Evolutionary conservation across 1,284 basidiomycete genomes (phyloP).

Genomic region (Ustilago hordei): DNA sequence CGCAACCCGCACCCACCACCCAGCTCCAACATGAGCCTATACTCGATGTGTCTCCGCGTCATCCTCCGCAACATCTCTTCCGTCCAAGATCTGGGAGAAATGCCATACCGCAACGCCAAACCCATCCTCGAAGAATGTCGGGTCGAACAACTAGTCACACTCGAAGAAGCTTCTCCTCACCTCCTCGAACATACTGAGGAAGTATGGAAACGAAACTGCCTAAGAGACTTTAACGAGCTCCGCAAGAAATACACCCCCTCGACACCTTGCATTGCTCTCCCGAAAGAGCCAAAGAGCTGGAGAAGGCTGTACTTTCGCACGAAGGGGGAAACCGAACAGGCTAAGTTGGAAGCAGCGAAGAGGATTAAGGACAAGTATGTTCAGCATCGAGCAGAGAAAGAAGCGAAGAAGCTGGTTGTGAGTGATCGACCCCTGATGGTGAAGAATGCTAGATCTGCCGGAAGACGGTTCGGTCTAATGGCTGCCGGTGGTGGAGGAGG

Average conservation of each 20-base stretch:
- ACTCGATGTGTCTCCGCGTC: constrained; percentile 51
- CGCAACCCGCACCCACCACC: background rate
- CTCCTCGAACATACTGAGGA: constrained; percentile 50
- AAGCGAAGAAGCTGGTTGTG: constrained; percentile 56
- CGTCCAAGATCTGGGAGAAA: constrained; percentile 63
- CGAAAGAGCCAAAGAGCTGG: constrained; percentile 50
- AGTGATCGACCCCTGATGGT: constrained; percentile 43
- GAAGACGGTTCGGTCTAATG: constrained; percentile 17
- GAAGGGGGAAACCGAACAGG: constrained; percentile 53
- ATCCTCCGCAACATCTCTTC: constrained; percentile 57
- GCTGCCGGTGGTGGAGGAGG: background rate
- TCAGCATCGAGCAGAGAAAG: constrained; percentile 58
- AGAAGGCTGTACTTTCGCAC: constrained; percentile 51
- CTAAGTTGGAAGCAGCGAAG: constrained; percentile 50
- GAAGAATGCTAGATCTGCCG: constrained; percentile 18
- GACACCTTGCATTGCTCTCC: background rate
- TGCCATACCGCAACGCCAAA: constrained; percentile 60
- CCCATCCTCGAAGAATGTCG: constrained; percentile 61
- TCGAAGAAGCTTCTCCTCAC: constrained; percentile 62
- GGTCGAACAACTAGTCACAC: constrained; percentile 57
- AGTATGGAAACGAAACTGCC: constrained; percentile 61
- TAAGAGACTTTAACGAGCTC: constrained; percentile 61
- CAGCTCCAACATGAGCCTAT: constrained; percentile 12
- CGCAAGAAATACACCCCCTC: constrained; percentile 42
- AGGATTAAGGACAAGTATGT: constrained; percentile 61